Percentiles rank a stretch among this genome's conserved stretches.
Conservation (phyloP, 2,329 filamentous ascomycete genomes). For the Aspergillus ochraceus region DNA sequence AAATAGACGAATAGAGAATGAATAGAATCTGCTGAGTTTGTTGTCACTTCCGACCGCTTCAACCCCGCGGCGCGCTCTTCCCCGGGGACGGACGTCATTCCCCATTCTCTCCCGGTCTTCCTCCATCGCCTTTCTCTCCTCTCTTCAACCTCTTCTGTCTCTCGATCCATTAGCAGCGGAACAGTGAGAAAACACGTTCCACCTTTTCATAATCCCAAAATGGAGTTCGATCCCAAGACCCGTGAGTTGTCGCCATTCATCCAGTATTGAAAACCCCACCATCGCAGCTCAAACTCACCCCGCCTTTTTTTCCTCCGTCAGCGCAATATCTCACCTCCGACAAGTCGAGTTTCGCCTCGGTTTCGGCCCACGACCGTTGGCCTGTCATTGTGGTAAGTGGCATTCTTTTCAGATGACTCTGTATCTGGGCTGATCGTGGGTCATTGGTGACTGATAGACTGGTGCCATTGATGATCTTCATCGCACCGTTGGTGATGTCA, state of each 20-base stretch:
- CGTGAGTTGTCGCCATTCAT: constrained; percentile 51
- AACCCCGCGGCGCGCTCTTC: constrained; percentile 11
- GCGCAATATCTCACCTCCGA: constrained; percentile 78
- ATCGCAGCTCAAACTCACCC: constrained; percentile 15
- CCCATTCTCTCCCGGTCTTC: neutral
- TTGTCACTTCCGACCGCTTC: constrained; percentile 2
- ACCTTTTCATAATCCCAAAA: constrained; percentile 32
- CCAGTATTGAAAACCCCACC: neutral
- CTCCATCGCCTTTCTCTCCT: neutral
- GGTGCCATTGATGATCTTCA: constrained; percentile 94
- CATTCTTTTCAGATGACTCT: neutral
- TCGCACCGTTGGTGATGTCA: constrained; percentile 52
- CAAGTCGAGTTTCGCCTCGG: constrained; percentile 79
- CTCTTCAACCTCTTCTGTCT: too few species aligned
- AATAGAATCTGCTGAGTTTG: neutral
- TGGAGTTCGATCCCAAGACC: constrained; percentile 75
- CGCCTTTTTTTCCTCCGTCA: constrained; percentile 37
- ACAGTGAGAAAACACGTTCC: neutral
- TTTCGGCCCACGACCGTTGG: constrained; percentile 85
- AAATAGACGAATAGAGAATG: neutral
- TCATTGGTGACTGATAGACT: constrained; percentile 62
- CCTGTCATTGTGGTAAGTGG: constrained; percentile 81
- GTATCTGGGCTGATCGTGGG: neutral
- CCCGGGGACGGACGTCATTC: neutral
- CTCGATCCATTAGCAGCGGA: neutral